Evolutionary conservation across 2,329 filamentous ascomycete species (phyloP), one percentile per base, ranked within the genome.

Genomic region (Exophiala calicioides): DNA sequence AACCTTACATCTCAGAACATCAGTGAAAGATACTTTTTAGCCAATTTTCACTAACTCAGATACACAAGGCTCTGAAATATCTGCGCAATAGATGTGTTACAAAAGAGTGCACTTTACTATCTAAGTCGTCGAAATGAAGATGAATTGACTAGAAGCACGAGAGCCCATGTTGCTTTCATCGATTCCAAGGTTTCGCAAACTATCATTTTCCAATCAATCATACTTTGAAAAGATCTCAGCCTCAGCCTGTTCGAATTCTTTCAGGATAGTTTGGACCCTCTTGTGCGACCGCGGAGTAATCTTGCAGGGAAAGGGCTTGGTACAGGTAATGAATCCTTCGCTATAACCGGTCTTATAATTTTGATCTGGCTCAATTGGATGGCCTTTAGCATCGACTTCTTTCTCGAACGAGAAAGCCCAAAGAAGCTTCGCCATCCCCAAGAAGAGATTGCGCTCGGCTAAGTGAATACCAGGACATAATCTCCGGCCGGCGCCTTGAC

Each of bases 281-380:
- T 56, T 44, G 34, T 57, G 50, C 35, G 63, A 64, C 24, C 65
- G 54, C 2, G 60, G 48, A 12, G 36, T 51, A 38, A 68, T 60
- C 24, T 56, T 53, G 34, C 61, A 60, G 33, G 60, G 53, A 52
- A 66, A 69, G 5, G 59, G 56, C 21, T 58, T 59, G 7, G 66
- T 61, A n/a, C 58, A 61, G n/a, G 58, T 56, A 20, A 67, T 53
- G 18, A 71, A 60, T 0, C 65, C 67, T 13, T 66, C 60, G 19
- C 55, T 58, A 54, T 61, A 69, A 19, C 67, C 68, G 2, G 62
- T 53, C 48, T 63, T 57, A 31, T 72, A 71, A 27, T 65, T 58
- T 0, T 67, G 32, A 16, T 62, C 57, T 0, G 64, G 58, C 16
- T 67, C 68, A 20, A 57, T 42, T 15, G 19, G 8, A 10, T 30